These are phyloP conservation scores for Fusarium coicis DNA, from an alignment of 2,329 filamentous ascomycete genomes.

Conservation along the genomic window DNA sequence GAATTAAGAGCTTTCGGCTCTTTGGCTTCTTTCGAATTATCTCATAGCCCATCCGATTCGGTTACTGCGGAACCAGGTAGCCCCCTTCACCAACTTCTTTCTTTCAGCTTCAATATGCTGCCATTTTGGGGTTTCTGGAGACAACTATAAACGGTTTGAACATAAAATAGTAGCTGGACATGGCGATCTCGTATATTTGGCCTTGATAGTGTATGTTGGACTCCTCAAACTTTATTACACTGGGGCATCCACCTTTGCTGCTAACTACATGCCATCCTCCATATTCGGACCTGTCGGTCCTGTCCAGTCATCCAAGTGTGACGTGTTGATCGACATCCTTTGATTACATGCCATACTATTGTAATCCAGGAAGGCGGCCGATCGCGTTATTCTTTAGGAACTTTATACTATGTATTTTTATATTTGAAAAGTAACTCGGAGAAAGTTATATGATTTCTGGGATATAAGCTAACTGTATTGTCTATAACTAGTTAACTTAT, in stretches of 20 bases:
- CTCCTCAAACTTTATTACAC: neutral
- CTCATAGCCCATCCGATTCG: no score
- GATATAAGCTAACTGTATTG: neutral
- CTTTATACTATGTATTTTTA: neutral
- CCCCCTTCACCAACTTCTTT: neutral
- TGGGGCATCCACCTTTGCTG: neutral
- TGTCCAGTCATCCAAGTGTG: neutral
- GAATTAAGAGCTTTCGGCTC: no score
- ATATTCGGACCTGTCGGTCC: neutral
- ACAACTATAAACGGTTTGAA: rapidly evolving
- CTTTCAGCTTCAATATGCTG: neutral
- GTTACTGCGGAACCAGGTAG: no score
- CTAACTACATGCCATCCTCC: neutral
- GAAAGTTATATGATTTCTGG: neutral
- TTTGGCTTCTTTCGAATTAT: no score
- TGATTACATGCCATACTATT: neutral
- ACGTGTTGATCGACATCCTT: neutral
- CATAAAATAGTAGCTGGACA: rapidly evolving
- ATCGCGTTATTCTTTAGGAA: neutral
- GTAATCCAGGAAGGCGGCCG: neutral
- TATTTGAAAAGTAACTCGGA: neutral
- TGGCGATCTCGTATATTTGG: neutral
- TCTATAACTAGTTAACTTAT: neutral
- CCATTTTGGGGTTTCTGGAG: no score
- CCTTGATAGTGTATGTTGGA: neutral